Percentiles rank a stretch among this genome's conserved stretches.
Evolutionary conservation across 2,329 filamentous ascomycete genomes (phyloP).

Genomic region (Sporothrix phasma): DNA sequence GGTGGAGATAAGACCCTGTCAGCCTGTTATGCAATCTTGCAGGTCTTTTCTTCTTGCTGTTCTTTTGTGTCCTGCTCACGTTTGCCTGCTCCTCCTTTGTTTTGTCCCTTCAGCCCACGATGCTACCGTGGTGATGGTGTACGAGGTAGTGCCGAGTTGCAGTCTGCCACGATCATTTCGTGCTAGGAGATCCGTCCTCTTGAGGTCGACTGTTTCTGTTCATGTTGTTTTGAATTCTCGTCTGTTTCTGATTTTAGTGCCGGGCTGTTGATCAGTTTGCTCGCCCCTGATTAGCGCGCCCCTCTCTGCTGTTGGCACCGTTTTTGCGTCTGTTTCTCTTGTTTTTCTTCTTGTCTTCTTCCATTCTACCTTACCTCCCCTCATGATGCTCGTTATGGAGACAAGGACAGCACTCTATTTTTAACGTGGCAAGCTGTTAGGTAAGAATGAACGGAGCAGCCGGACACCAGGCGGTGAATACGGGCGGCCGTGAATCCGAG

Average conservation of each 20-base stretch:
- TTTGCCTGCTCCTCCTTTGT: not conserved
- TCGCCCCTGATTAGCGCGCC: not conserved
- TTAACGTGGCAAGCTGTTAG: not conserved
- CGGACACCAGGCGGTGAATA: too few relatives aligned
- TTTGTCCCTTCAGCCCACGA: not conserved
- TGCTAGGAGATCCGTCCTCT: not conserved
- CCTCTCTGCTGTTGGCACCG: not conserved
- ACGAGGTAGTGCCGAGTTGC: not conserved
- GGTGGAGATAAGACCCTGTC: conserved; percentile 6
- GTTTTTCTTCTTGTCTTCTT: too few relatives aligned
- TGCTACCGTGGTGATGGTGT: not conserved
- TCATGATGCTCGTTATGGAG: not conserved
- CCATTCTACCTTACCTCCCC: too few relatives aligned
- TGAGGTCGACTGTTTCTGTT: not conserved
- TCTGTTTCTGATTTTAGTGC: not conserved
- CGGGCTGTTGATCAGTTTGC: not conserved
- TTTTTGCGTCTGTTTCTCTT: not conserved
- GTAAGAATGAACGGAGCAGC: too few relatives aligned
- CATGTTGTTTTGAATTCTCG: not conserved
- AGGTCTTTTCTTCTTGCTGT: not conserved
- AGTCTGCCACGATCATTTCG: not conserved
- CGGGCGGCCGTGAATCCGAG: not conserved
- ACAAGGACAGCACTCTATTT: not conserved
- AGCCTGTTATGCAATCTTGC: not conserved
- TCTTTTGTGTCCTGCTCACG: not conserved